Conservation (phyloP, 208 protist species). For the Zelonia costaricensis region DNA sequence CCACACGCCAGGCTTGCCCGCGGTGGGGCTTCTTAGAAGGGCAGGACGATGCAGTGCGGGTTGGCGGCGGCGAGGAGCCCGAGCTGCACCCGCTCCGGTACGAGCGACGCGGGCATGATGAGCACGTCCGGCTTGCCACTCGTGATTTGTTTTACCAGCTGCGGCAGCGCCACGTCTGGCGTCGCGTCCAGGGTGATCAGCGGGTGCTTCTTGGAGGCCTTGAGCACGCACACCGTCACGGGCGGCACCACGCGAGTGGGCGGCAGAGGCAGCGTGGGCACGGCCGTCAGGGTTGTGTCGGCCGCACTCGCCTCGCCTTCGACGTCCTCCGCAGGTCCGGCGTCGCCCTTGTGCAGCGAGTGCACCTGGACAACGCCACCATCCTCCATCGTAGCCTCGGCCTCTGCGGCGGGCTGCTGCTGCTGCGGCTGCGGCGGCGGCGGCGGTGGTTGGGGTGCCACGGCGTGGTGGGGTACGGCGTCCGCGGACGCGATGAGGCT, state of each 20-base stretch:
- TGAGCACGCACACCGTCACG: conserved; percentile 54
- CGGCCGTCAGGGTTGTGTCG: too few relatives aligned
- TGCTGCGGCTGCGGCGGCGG: neutral
- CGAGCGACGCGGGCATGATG: conserved; percentile 40
- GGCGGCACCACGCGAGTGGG: conserved; percentile 8
- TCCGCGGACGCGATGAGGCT: too few relatives aligned
- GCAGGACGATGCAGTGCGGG: conserved; percentile 69
- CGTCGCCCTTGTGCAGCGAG: too few relatives aligned
- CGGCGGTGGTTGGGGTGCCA: too few relatives aligned
- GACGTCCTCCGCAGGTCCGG: neutral
- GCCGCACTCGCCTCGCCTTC: neutral
- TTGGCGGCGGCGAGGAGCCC: conserved; percentile 55
- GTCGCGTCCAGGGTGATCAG: conserved; percentile 23
- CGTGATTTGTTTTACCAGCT: conserved; percentile 61
- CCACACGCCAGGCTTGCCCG: neutral
- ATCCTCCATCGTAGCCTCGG: neutral
- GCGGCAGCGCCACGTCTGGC: conserved; percentile 37
- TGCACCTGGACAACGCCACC: too few relatives aligned
- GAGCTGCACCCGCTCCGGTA: conserved; percentile 50
- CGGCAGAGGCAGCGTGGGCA: too few relatives aligned
- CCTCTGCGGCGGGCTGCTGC: neutral
- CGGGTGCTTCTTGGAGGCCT: conserved; percentile 57
- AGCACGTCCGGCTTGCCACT: conserved; percentile 66
- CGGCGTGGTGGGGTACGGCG: too few relatives aligned
- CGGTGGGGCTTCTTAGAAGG: conserved; percentile 25